Evolutionary conservation across 352 stramenopile genomes (phyloP), one percentile per base, ranked within the genome.

Genomic region (Phytophthora niederhauseri): DNA sequence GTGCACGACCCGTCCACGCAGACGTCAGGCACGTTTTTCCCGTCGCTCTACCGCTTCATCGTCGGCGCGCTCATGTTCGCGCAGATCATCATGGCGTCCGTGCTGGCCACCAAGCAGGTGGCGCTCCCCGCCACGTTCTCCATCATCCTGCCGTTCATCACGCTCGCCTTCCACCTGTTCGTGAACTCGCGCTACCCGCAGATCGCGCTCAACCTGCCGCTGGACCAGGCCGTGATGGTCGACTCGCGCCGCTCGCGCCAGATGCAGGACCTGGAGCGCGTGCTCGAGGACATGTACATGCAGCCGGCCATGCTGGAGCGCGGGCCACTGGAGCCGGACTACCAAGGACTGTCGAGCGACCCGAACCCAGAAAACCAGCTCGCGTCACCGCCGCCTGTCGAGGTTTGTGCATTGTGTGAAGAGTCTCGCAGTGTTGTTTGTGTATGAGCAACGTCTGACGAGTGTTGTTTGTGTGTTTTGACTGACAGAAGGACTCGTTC

Each of bases 21-120:
- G 66, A 91, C 81, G 2, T 72, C 76, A 0, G 88, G 83, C 30
- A 80, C 75, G 41, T 95, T 83, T 64, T 95, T 91, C 70, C 88
- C 88, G 49, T 89, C 85, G 50, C 83, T 95, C 48, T 93, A 94
- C 66, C 83, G 84, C 22, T 94, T 93, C 57, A 90, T 90, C 41
- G 76, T 95, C 31, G 84, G 84, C 12, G 88, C 88, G 50, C 58
- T 95, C 52, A 71, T 93, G 34, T 91, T 95, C 60, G 77, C 88
- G 17, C 88, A 95, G 75, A 73, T 93, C 49, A 87, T 93, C 52
- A 93, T 94, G 76, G 78, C 82, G 19, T 84, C 77, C 12, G 66
- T 90, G 57, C 68, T 95, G 26, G 84, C 80, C n/a, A 84, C 89
- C 20, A 95, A 95, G 77, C 71, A 90, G 61, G 83, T 87, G 7